Percentiles rank a stretch among this genome's conserved stretches.
phyloP scores from a whole-genome alignment of 495 filamentous ascomycete species.

The Neurospora sp. region DNA sequence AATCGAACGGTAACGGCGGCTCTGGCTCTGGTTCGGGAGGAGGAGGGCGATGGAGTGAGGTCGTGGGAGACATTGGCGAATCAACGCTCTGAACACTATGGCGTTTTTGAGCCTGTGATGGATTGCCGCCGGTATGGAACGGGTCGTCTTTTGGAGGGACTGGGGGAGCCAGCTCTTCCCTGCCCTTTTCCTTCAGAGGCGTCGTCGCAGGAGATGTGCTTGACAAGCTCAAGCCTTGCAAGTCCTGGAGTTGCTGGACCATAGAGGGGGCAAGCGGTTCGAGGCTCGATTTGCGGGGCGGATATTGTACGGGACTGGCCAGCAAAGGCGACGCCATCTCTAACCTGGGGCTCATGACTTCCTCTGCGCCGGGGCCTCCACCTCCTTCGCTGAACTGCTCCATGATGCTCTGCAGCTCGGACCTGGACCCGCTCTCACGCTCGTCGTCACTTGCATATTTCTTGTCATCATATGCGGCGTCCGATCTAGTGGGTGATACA shows the following conservation, averaged over 20 bases:
- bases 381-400: slow-evolving; percentile 66
- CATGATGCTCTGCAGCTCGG: slow-evolving; percentile 95
- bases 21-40: slow-evolving; percentile 85
- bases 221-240: slow-evolving; percentile 36
- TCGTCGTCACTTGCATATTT: slow-evolving; percentile 43
- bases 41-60: slow-evolving; percentile 55
- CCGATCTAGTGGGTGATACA: slow-evolving; percentile 48
- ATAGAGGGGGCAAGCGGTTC: slow-evolving; percentile 51
- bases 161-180: slow-evolving; percentile 38
- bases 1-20: slow-evolving; percentile 87
- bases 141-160: slow-evolving; percentile 42
- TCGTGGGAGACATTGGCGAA: slow-evolving; percentile 38
- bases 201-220: slow-evolving; percentile 25
- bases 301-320: slow-evolving; percentile 53
- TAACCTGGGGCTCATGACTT: slow-evolving; percentile 74
- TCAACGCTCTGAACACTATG: slow-evolving; percentile 22
- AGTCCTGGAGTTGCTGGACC: slow-evolving; percentile 34
- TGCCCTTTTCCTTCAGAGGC: slow-evolving; percentile 28
- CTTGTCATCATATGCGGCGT: slow-evolving; percentile 44
- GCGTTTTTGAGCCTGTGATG: slow-evolving; percentile 2
- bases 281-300: slow-evolving; percentile 75
- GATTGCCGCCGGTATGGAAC: slow-evolving; percentile 14
- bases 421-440: slow-evolving; percentile 58
- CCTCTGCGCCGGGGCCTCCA: slow-evolving; percentile 55
- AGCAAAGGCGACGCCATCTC: slow-evolving; percentile 64